phyloP scores from a whole-genome alignment of 2,329 filamentous ascomycete species.

The Calonectria multiphialidica region DNA sequence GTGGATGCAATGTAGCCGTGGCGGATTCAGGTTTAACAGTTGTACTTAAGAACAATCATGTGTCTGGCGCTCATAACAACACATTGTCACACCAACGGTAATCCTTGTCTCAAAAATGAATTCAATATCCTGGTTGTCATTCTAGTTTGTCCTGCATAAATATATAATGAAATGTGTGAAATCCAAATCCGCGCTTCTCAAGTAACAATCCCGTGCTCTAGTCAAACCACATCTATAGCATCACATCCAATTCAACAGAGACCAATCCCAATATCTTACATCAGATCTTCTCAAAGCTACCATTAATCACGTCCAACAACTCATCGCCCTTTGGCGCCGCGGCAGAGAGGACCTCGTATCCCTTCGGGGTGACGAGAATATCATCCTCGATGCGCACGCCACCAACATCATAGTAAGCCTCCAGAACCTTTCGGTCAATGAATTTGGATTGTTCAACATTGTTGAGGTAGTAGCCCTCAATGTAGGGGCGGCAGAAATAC shows the following conservation, averaged over 20 bases:
- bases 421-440: constrained; percentile 74
- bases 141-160: background rate
- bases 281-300: constrained; percentile 44
- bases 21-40: too few species aligned
- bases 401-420: constrained; percentile 81
- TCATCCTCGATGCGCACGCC: constrained; percentile 96
- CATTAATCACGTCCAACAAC: constrained; percentile 72
- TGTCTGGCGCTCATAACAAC: background rate
- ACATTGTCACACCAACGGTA: background rate
- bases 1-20: too few species aligned
- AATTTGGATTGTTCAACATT: constrained; percentile 69
- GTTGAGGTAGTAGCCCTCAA: constrained; percentile 76
- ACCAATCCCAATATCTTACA: background rate
- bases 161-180: background rate
- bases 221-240: background rate
- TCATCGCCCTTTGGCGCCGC: constrained; percentile 80
- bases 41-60: background rate
- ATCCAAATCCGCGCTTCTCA: background rate
- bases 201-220: background rate
- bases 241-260: background rate
- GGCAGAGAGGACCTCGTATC: constrained; percentile 85
- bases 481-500: constrained; percentile 81
- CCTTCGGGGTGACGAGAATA: constrained; percentile 81
- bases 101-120: background rate
- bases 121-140: background rate